phyloP scores from a whole-genome alignment of 1,284 basidiomycete species.

The Apiotrichum laibachii region DNA sequence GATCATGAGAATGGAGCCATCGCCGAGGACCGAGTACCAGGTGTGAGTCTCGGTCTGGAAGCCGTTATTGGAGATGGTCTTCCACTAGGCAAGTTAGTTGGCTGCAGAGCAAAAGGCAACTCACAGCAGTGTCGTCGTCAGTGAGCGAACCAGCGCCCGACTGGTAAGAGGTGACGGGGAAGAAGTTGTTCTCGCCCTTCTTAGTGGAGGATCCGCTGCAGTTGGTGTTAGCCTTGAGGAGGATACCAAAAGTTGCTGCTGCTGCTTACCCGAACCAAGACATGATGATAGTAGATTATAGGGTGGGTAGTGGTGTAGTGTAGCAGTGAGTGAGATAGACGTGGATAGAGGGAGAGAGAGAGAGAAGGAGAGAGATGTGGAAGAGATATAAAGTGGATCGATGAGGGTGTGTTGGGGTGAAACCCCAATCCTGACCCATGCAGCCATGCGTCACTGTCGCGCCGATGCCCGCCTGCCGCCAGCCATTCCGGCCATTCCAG shows the following conservation, averaged over 20 bases:
- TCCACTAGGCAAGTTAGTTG: slow-evolving; percentile 58
- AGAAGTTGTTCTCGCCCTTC: slow-evolving; percentile 58
- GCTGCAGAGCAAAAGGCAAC: slow-evolving; percentile 6
- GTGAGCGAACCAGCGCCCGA: slow-evolving; percentile 42
- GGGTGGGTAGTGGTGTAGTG: neutral
- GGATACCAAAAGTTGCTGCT: no score
- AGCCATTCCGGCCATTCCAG: no score
- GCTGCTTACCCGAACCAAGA: slow-evolving; percentile 16
- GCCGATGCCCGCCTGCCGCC: no score
- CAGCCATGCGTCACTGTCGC: no score
- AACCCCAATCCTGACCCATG: no score
- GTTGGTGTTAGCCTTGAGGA: neutral
- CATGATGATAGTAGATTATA: slow-evolving; percentile 7
- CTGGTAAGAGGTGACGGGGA: slow-evolving; percentile 63
- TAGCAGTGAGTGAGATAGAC: neutral
- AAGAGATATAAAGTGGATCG: no score
- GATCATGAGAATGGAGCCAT: slow-evolving; percentile 78
- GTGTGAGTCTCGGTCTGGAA: slow-evolving; percentile 91
- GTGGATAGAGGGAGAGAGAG: neutral
- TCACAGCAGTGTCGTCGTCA: slow-evolving; percentile 45
- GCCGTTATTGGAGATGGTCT: slow-evolving; percentile 65
- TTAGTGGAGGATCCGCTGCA: neutral
- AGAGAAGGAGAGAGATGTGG: no score
- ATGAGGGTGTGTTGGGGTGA: no score
- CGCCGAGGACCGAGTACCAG: slow-evolving; percentile 80